phyloP scores from a whole-genome alignment of 345 rosid species.

The Viola odorata region DNA sequence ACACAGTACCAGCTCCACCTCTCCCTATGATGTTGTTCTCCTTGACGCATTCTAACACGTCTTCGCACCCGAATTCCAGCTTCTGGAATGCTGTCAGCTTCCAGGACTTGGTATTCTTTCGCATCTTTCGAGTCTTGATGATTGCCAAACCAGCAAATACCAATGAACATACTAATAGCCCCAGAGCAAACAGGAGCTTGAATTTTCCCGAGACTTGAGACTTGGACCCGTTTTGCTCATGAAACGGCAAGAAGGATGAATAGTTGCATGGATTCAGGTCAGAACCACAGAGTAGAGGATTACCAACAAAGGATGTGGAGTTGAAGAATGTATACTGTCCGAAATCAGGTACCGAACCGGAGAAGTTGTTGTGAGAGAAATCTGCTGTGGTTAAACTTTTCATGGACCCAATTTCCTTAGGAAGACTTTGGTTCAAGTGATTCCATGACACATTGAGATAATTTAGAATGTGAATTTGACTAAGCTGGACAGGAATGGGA shows the following conservation, averaged over 20 bases:
- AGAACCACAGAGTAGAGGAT: conserved; percentile 52
- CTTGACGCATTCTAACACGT: conserved; percentile 55
- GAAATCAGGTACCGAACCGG: conserved; percentile 49
- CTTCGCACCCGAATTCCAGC: conserved; percentile 44
- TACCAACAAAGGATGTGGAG: conserved; percentile 53
- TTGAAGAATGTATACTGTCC: conserved; percentile 56
- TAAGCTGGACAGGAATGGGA: conserved; percentile 42
- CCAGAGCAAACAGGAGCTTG: conserved; percentile 52
- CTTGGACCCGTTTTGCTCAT: conserved; percentile 10
- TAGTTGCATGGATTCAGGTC: conserved; percentile 40
- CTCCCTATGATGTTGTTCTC: conserved; percentile 61
- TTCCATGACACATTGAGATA: conserved; percentile 62
- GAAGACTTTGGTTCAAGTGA: conserved; percentile 43
- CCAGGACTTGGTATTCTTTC: conserved; percentile 36
- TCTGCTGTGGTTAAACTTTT: conserved; percentile 59
- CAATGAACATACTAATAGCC: conserved; percentile 43
- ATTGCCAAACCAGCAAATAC: conserved; percentile 42
- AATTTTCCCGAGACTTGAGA: conserved; percentile 30
- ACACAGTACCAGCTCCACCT: conserved; percentile 73
- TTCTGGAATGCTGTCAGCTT: conserved; percentile 65
- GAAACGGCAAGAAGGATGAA: conserved; percentile 14
- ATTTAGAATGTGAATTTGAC: conserved; percentile 40
- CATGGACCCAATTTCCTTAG: conserved; percentile 42
- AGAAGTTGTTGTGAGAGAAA: conserved; percentile 62
- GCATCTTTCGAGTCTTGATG: conserved; percentile 39